A percentile compares a stretch with the other conserved stretches of the same genome.
Evolutionary conservation across 2,329 filamentous ascomycete species (phyloP).

Genomic region (Fusarium subtropicale): DNA sequence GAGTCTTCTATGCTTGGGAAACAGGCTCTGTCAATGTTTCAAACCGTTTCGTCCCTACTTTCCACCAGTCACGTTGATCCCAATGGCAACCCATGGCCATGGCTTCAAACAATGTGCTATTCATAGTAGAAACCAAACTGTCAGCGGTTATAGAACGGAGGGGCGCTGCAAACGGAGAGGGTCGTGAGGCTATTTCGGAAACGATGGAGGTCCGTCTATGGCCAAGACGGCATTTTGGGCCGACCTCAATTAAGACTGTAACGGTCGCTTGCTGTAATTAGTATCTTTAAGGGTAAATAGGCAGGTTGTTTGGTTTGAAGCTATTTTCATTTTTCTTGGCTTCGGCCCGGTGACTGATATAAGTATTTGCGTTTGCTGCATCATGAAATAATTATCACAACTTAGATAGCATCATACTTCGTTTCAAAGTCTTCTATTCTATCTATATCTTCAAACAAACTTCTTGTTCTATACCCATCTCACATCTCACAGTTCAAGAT

Average conservation of each 20-base stretch:
- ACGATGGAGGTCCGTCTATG: not conserved
- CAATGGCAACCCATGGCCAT: not conserved
- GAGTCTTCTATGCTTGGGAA: not conserved
- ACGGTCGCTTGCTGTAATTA: not conserved
- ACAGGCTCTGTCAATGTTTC: not conserved
- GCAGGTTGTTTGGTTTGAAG: not conserved
- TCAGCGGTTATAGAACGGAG: conserved; percentile 2
- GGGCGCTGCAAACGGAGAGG: not conserved
- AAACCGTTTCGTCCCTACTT: not conserved
- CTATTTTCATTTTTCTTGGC: conserved; percentile 7
- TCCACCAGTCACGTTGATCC: accelerated
- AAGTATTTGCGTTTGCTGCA: not conserved
- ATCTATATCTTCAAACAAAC: no score
- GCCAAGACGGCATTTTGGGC: not conserved
- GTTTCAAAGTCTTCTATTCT: not conserved
- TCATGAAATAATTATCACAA: not conserved
- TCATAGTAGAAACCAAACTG: conserved; percentile 16
- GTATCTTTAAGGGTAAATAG: not conserved
- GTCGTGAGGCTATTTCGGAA: not conserved
- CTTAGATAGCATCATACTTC: not conserved
- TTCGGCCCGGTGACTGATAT: not conserved
- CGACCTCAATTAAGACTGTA: not conserved
- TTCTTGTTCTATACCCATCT: not conserved
- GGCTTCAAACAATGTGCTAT: conserved; percentile 5
- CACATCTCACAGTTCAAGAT: not conserved